These are phyloP conservation scores for Leptographium wingfieldii DNA, from an alignment of 2,329 filamentous ascomycete species.

Conservation along the genomic window DNA sequence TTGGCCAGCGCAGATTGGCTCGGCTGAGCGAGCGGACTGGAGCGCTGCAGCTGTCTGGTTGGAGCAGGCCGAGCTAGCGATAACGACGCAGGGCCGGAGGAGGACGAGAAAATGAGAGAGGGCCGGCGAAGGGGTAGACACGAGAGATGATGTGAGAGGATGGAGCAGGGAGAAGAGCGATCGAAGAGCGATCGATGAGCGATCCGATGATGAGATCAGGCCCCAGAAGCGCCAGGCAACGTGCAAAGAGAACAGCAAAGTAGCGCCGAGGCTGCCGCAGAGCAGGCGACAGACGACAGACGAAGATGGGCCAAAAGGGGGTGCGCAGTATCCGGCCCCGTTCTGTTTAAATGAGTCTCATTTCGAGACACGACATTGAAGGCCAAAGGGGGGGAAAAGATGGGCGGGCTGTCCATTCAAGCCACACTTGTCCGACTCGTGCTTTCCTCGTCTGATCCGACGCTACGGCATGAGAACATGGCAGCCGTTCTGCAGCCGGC, in stretches of 20 bases:
- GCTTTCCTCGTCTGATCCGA: too few relatives aligned
- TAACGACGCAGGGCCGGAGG: background rate
- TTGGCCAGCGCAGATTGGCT: conserved; percentile 13
- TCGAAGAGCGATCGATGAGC: too few relatives aligned
- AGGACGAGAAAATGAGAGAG: background rate
- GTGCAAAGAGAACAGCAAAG: background rate
- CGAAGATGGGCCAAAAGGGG: background rate
- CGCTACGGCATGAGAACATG: too few relatives aligned
- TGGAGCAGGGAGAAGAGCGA: background rate
- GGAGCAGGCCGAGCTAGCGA: background rate
- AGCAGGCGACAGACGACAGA: background rate
- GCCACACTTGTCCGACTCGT: background rate
- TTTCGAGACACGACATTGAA: conserved; percentile 2
- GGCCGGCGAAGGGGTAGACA: too few relatives aligned
- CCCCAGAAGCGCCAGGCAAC: background rate
- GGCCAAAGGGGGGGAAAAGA: too few relatives aligned
- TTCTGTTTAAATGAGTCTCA: conserved; percentile 1
- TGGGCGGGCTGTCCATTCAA: background rate
- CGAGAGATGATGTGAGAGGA: background rate
- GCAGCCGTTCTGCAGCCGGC: background rate
- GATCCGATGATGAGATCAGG: too few relatives aligned
- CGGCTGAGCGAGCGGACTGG: background rate
- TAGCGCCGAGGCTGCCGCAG: background rate
- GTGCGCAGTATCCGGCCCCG: background rate
- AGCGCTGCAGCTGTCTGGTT: background rate